Base-by-base conservation (phyloP, 1,284 basidiomycete genomes). In the Boletellus deceptivus region DNA sequence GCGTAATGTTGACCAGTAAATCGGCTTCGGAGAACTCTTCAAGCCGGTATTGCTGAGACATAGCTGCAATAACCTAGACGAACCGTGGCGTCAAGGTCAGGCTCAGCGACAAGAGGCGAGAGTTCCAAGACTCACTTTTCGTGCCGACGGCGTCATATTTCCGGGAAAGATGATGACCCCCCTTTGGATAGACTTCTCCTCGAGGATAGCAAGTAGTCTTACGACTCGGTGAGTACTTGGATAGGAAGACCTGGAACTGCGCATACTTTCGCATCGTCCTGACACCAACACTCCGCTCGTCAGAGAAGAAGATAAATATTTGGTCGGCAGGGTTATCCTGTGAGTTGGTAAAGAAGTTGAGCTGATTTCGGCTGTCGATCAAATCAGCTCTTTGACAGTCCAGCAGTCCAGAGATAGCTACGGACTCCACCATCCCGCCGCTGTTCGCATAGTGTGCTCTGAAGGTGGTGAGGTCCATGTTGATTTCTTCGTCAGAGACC, bases 11-110 rank as follows among this genome's bases (percentile, higher is more conserved):
- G 58, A 99, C 97, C 4, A 99, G 81, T 39, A 99, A 75, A 70
- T 97, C 94, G 6, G 93, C 84, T 73, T 99, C 97, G 27, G 94
- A 90, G 70, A 99, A 99, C 63, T 98, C 96, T 70, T 99, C 97
- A 34, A 99, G 78, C 53, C 84, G 82, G 74, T 92, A 98, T 62
- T 91, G 84, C 36, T 80, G 71, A 48, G 88, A 80, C 89, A 97
- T 92, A 18, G 89, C 91, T 43, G 84, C 80, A 54, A 97, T 92
- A 55, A 96, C 91, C 93, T 94, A 53, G 22, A 46, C 45, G 53
- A 2, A 52, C 37, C 29, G 48, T 22, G 16, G 37, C 3, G 13
- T 48, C 43, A 44, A 25, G 16, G 14, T 44, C 37, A 48, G 41
- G 10, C 25, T 31, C 22, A 9, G 52, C 40, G 51, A 55, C 36